These are phyloP conservation scores for Trichophyton simii DNA, from an alignment of 2,329 filamentous ascomycete genomes.

Conservation along the genomic window DNA sequence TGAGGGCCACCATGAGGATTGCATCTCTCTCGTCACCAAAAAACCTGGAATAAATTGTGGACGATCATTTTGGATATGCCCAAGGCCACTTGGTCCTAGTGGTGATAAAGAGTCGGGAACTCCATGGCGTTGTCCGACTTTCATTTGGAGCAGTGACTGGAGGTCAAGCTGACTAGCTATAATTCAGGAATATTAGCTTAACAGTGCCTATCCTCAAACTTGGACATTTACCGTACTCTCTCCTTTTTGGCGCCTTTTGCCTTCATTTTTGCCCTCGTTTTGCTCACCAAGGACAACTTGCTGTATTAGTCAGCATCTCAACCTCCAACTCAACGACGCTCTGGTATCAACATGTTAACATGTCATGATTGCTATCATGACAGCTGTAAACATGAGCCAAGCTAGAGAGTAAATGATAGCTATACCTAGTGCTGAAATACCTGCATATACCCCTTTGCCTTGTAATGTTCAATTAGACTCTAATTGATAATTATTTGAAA, in stretches of 20 bases:
- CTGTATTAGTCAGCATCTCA: neutral
- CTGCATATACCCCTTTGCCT: neutral
- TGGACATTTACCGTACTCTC: neutral
- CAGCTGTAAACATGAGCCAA: neutral
- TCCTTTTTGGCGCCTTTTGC: neutral
- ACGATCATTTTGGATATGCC: slow-evolving; percentile 54
- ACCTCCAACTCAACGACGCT: neutral
- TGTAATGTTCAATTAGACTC: neutral
- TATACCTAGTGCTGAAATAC: no score
- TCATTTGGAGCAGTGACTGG: slow-evolving; percentile 59
- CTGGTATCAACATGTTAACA: neutral
- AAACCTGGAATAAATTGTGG: slow-evolving; percentile 75
- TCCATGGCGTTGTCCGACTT: slow-evolving; percentile 78
- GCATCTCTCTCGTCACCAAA: slow-evolving; percentile 71
- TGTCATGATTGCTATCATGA: neutral
- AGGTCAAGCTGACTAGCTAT: slow-evolving; percentile 22
- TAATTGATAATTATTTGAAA: neutral
- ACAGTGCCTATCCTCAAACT: no score
- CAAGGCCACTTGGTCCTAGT: slow-evolving; percentile 69
- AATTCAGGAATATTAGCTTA: neutral
- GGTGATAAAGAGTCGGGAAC: slow-evolving; percentile 74
- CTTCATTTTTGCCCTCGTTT: neutral
- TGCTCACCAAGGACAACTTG: neutral
- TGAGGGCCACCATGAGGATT: slow-evolving; percentile 72
- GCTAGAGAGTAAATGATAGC: neutral